These are phyloP conservation scores for Psilocybe cubensis DNA, from an alignment of 768 basidiomycete genomes.

Conservation along the genomic window DNA sequence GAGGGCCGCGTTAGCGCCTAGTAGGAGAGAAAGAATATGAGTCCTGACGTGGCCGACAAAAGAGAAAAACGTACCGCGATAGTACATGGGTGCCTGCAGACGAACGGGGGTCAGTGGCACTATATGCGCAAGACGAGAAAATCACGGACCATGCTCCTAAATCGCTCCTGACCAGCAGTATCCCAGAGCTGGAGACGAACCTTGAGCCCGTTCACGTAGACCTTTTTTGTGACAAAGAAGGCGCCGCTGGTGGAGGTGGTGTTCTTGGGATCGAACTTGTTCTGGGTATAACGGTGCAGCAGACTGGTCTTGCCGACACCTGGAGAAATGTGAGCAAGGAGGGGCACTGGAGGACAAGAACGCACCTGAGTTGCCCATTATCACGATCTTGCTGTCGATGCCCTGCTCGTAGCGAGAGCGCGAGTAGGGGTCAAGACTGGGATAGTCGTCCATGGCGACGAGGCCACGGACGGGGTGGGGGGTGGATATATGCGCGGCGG, in stretches of 20 bases:
- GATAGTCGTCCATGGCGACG: constrained; percentile 52
- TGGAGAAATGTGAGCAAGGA: constrained; percentile 29
- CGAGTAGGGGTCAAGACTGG: constrained; percentile 66
- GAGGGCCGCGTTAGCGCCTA: constrained; percentile 91
- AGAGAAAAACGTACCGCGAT: constrained; percentile 56
- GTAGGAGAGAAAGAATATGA: constrained; percentile 19
- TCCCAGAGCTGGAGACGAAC: constrained; percentile 92
- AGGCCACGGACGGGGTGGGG: constrained; percentile 23
- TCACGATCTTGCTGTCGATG: constrained; percentile 93
- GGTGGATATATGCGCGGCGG: constrained; percentile 31
- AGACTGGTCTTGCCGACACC: constrained; percentile 94
- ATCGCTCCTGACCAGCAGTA: constrained; percentile 92
- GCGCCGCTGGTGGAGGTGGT: constrained; percentile 92
- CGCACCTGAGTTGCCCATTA: constrained; percentile 80
- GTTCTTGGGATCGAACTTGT: constrained; percentile 87
- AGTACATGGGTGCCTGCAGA: constrained; percentile 90
- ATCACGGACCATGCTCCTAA: constrained; percentile 79
- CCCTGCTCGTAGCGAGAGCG: constrained; percentile 78
- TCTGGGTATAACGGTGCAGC: constrained; percentile 87
- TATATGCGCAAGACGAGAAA: constrained; percentile 15
- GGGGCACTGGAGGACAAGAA: constrained; percentile 1
- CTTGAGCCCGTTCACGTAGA: constrained; percentile 80
- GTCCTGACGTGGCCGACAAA: constrained; percentile 20
- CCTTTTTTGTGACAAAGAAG: constrained; percentile 93
- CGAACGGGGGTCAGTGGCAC: constrained; percentile 15